These are phyloP conservation scores for Monosporozyma yasuniensis DNA, from an alignment of 805 yeast species.

Conservation along the genomic window DNA sequence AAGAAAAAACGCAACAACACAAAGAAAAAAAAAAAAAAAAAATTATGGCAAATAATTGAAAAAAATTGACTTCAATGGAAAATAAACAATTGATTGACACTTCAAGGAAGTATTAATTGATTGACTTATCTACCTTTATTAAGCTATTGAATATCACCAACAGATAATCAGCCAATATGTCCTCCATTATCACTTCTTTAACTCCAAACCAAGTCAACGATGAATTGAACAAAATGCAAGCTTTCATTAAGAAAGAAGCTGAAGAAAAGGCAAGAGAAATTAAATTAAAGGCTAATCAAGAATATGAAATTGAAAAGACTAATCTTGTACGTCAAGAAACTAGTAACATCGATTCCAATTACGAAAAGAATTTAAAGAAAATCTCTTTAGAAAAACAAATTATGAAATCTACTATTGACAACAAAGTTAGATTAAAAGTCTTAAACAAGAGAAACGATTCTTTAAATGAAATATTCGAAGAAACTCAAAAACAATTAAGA, in stretches of 20 bases:
- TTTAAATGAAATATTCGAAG: slow-evolving; percentile 62
- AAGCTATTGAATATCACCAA: too few species aligned
- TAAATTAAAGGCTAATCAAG: slow-evolving; percentile 93
- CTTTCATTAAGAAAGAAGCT: slow-evolving; percentile 97
- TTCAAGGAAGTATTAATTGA: too few species aligned
- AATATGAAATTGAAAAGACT: slow-evolving; percentile 95
- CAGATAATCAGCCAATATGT: too few species aligned
- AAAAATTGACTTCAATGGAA: neutral
- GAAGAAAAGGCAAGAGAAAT: slow-evolving; percentile 97
- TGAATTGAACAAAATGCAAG: slow-evolving; percentile 95
- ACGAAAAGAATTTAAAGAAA: slow-evolving; percentile 79
- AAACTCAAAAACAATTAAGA: slow-evolving; percentile 51
- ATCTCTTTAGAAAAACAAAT: slow-evolving; percentile 91
- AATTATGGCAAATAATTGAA: too few species aligned
- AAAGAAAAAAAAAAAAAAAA: neutral
- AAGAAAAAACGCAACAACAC: neutral
- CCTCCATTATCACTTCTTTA: slow-evolving; percentile 30
- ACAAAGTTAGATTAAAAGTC: slow-evolving; percentile 88
- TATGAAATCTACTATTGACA: slow-evolving; percentile 87
- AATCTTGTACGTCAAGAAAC: slow-evolving; percentile 88
- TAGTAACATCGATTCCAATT: slow-evolving; percentile 72
- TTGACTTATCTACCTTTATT: too few species aligned
- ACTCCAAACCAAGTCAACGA: slow-evolving; percentile 64
- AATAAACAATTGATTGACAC: neutral
- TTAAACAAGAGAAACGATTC: slow-evolving; percentile 79